These are phyloP conservation scores for Asclepias syriaca DNA, from an alignment of 257 asterid genomes.

Conservation along the genomic window DNA sequence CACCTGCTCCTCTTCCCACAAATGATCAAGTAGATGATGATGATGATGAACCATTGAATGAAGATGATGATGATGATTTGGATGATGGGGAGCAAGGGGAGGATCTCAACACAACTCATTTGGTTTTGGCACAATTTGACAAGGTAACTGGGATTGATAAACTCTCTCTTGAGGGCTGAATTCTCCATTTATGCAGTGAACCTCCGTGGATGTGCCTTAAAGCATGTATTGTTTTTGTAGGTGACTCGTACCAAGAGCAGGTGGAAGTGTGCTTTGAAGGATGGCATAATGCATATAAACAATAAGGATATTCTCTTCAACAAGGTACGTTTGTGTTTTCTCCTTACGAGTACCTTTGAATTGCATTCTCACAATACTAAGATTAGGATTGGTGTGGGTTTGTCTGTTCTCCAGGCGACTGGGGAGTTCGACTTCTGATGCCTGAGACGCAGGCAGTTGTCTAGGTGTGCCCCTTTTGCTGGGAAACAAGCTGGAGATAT, in stretches of 20 bases:
- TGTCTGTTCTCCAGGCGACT: slow-evolving; percentile 48
- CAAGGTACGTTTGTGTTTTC: slow-evolving; percentile 26
- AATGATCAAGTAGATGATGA: slow-evolving; percentile 70
- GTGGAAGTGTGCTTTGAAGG: slow-evolving; percentile 95
- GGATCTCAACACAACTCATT: slow-evolving; percentile 72
- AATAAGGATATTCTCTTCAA: slow-evolving; percentile 81
- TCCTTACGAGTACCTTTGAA: not conserved
- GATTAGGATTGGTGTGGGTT: not conserved
- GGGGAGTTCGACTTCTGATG: slow-evolving; percentile 86
- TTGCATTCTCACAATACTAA: not conserved
- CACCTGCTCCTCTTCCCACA: slow-evolving; percentile 74
- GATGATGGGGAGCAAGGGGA: slow-evolving; percentile 88
- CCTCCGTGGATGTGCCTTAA: not conserved
- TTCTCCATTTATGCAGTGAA: not conserved
- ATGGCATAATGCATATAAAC: slow-evolving; percentile 96
- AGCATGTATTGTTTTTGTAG: slow-evolving; percentile 27
- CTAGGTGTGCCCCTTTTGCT: not conserved
- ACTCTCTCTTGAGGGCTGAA: not conserved
- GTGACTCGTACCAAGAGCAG: slow-evolving; percentile 96
- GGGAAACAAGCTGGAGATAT: slow-evolving; percentile 16
- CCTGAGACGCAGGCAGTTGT: slow-evolving; percentile 13
- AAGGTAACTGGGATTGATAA: slow-evolving; percentile 36
- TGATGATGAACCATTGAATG: slow-evolving; percentile 91
- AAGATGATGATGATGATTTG: slow-evolving; percentile 84
- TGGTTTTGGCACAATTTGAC: slow-evolving; percentile 94